These are phyloP conservation scores for Colletotrichum tropicicola DNA, from an alignment of 2,329 filamentous ascomycete genomes.

Conservation along the genomic window DNA sequence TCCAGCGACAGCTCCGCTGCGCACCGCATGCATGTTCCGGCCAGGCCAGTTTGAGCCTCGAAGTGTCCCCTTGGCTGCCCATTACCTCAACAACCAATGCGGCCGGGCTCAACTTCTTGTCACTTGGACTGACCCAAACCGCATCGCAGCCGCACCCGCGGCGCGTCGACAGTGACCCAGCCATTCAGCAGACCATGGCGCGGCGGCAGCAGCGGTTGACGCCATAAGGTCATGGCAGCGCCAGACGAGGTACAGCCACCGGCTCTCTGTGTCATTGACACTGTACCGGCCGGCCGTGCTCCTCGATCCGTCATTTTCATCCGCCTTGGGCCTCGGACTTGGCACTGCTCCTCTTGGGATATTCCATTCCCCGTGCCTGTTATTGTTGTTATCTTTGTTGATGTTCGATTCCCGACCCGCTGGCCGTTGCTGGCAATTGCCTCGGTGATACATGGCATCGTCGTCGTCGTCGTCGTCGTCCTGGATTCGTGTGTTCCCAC, in stretches of 20 bases:
- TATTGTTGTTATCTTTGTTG: conserved; percentile 4
- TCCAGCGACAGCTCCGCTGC: too few relatives aligned
- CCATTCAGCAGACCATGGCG: conserved; percentile 1
- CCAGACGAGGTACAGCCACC: background rate
- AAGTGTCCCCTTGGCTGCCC: background rate
- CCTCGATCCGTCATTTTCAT: conserved; percentile 13
- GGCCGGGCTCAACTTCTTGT: background rate
- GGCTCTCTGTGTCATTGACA: conserved; percentile 10
- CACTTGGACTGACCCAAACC: conserved; percentile 6
- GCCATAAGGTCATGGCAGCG: background rate
- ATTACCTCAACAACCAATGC: conserved; percentile 4
- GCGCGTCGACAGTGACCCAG: conserved; percentile 4
- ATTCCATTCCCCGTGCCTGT: conserved; percentile 6
- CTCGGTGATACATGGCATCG: too few relatives aligned
- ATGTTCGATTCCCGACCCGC: background rate
- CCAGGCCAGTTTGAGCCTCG: background rate
- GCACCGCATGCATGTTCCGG: too few relatives aligned
- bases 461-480: background rate
- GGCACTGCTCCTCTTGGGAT: background rate
- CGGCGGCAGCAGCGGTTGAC: conserved; percentile 22
- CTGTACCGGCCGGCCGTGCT: conserved; percentile 21
- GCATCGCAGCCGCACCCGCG: background rate
- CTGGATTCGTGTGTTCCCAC: background rate
- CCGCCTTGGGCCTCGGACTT: conserved; percentile 25
- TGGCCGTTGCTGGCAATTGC: background rate